Percentiles rank a stretch among this genome's conserved stretches.
Conservation (phyloP, 2,329 filamentous ascomycete genomes). For the Pyrenochaeta sp. region DNA sequence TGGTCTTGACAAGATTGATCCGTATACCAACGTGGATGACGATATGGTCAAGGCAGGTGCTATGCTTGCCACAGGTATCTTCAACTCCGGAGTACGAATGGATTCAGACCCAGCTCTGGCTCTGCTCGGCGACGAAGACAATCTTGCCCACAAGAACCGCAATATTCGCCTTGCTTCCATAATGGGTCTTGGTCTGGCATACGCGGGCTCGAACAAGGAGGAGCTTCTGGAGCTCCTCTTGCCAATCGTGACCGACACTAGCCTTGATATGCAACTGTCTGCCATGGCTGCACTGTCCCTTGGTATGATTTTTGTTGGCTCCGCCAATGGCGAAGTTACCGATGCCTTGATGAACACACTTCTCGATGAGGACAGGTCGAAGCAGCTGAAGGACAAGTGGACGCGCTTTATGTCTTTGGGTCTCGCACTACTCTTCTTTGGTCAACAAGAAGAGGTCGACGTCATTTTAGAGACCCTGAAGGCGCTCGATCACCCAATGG, state of each 20-base stretch:
- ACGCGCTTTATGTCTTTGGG: conserved; percentile 95
- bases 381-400: conserved; percentile 97
- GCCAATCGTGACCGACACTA: conserved; percentile 85
- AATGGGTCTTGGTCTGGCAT: conserved; percentile 94
- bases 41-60: conserved; percentile 89
- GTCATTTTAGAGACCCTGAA: conserved; percentile 97
- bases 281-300: conserved; percentile 94
- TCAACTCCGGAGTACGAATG: conserved; percentile 89
- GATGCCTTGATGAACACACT: conserved; percentile 92
- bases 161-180: conserved; percentile 84
- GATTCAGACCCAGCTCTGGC: conserved; percentile 92
- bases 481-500: conserved; percentile 95
- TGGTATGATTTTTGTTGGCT: conserved; percentile 91
- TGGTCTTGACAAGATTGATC: conserved; percentile 92
- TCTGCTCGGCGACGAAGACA: conserved; percentile 80
- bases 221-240: conserved; percentile 85
- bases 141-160: conserved; percentile 79
- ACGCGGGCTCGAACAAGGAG: conserved; percentile 92
- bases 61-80: conserved; percentile 90
- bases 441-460: conserved; percentile 97
- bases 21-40: conserved; percentile 86
- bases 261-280: conserved; percentile 90
- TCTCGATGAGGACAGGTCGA: conserved; percentile 90
- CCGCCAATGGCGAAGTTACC: conserved; percentile 87
- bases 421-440: conserved; percentile 92